Conservation (phyloP, 1,139 yeast genomes). For the Blastobotrys ciferrii region DNA sequence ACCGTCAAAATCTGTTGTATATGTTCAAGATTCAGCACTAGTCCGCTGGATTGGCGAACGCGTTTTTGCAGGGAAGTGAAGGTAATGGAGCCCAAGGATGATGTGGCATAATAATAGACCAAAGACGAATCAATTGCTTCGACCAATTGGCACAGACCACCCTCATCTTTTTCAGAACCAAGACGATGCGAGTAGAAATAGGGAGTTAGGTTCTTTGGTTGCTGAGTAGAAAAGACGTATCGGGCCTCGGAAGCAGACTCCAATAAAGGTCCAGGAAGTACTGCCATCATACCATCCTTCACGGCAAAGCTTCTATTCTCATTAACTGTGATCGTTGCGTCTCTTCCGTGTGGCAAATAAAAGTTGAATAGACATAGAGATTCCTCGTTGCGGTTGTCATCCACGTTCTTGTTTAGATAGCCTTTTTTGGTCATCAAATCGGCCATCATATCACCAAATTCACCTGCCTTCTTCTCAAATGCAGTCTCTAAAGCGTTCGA, state of each 20-base stretch:
- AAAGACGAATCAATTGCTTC: constrained; percentile 27
- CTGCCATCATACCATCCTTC: neutral
- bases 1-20: constrained; percentile 29
- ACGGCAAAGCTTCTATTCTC: neutral
- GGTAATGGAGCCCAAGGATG: constrained; percentile 19
- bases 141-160: constrained; percentile 16
- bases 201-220: neutral
- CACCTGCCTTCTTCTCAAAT: constrained; percentile 2
- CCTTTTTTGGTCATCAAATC: neutral
- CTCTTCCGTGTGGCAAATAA: neutral
- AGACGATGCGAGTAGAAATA: constrained; percentile 5
- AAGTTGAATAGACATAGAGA: constrained; percentile 1
- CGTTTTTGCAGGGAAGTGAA: constrained; percentile 21
- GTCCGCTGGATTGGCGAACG: constrained; percentile 25
- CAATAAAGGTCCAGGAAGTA: neutral
- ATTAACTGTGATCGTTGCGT: neutral
- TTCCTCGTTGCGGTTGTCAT: neutral
- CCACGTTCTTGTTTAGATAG: neutral
- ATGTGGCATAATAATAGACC: constrained; percentile 25
- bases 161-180: neutral
- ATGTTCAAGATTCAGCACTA: constrained; percentile 24
- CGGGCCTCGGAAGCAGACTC: neutral
- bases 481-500: neutral
- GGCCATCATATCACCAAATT: constrained; percentile 1
- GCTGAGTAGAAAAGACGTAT: neutral